Conservation (phyloP, 352 stramenopile species). For the Pythium rhizo-oryzae region DNA sequence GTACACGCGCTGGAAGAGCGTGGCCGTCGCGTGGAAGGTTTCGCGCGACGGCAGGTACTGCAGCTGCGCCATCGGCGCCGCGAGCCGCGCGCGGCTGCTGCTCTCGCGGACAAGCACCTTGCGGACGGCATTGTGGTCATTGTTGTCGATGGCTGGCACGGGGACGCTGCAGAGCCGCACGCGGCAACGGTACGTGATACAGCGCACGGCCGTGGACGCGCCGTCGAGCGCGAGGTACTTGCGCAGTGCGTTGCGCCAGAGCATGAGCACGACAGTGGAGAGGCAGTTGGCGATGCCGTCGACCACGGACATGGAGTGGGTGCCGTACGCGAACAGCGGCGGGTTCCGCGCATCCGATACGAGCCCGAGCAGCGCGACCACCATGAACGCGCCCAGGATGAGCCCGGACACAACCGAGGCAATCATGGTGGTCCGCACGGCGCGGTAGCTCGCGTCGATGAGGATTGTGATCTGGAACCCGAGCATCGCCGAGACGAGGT, state of each 20-base stretch:
- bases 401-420: constrained; percentile 13
- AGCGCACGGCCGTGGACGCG: constrained; percentile 14
- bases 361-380: constrained; percentile 24
- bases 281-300: constrained; percentile 25
- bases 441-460: constrained; percentile 29
- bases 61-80: constrained; percentile 1
- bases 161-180: constrained; percentile 11
- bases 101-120: constrained; percentile 6
- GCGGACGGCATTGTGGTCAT: background rate
- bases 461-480: constrained; percentile 29
- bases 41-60: background rate
- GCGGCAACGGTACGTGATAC: constrained; percentile 33
- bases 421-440: background rate
- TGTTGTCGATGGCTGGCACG: background rate
- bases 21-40: background rate
- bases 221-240: constrained; percentile 12
- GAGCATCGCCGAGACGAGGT: constrained; percentile 14
- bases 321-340: constrained; percentile 6
- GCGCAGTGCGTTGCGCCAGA: constrained; percentile 17
- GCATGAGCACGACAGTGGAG: constrained; percentile 20
- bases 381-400: constrained; percentile 12
- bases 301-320: constrained; percentile 3
- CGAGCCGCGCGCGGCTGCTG: background rate
- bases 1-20: background rate
- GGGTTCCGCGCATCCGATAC: constrained; percentile 3